phyloP scores from a whole-genome alignment of 228 moss, liverwort and hornwort genomes.

The Sphagnum fallax region DNA sequence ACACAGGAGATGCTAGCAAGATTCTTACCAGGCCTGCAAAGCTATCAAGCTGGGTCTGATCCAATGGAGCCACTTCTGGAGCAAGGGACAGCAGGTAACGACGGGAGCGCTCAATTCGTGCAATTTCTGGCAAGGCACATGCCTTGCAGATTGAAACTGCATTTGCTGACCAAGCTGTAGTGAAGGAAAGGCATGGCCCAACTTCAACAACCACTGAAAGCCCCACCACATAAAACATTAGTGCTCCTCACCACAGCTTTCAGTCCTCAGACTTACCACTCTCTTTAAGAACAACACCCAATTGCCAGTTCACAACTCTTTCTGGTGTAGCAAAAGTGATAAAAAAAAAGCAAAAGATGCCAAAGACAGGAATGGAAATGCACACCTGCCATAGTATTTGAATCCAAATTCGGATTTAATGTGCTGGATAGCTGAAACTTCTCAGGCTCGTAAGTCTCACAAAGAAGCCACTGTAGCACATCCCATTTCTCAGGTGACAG shows the following conservation, averaged over 20 bases:
- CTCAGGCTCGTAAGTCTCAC: constrained; percentile 83
- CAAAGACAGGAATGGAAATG: not conserved
- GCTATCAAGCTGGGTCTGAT: constrained; percentile 48
- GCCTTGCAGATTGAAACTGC: constrained; percentile 86
- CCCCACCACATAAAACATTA: constrained; percentile 13
- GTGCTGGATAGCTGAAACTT: constrained; percentile 62
- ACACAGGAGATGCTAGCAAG: not conserved
- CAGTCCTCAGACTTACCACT: not conserved
- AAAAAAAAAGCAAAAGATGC: not conserved
- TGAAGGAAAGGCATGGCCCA: constrained; percentile 92
- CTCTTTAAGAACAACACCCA: not conserved
- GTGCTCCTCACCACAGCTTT: not conserved
- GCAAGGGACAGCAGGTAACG: constrained; percentile 65
- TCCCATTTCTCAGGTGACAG: constrained; percentile 66
- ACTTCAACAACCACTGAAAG: constrained; percentile 72
- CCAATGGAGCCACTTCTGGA: constrained; percentile 42
- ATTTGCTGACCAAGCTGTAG: constrained; percentile 99
- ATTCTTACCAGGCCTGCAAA: constrained; percentile 70
- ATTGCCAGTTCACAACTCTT: not conserved
- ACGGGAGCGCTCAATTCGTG: constrained; percentile 88
- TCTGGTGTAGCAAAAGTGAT: not conserved
- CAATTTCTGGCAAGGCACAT: constrained; percentile 83
- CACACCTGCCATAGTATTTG: no score
- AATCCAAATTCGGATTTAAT: constrained; percentile 9
- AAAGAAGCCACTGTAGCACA: constrained; percentile 79